Evolutionary conservation across 495 filamentous ascomycete genomes (phyloP).

Genomic region (Thermochaetoides thermophila): DNA sequence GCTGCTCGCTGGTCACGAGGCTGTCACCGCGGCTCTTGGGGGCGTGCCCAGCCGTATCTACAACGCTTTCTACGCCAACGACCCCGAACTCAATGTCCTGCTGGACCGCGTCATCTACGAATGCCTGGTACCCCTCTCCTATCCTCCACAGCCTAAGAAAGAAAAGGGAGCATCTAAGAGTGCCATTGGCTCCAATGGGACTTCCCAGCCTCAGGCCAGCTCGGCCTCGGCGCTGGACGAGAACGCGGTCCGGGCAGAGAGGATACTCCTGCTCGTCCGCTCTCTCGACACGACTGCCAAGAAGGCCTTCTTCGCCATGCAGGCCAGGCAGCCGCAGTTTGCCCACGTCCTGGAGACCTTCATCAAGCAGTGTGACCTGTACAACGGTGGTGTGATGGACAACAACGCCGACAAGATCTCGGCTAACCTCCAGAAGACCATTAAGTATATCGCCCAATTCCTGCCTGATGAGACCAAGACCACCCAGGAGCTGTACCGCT

Average conservation of each 20-base stretch:
- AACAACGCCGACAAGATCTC: slow-evolving; percentile 54
- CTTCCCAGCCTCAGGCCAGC: slow-evolving; percentile 39
- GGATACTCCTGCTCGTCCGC: slow-evolving; percentile 65
- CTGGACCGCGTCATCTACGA: slow-evolving; percentile 81
- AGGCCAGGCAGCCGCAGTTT: slow-evolving; percentile 55
- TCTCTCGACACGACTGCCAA: slow-evolving; percentile 66
- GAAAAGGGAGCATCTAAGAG: slow-evolving; percentile 37
- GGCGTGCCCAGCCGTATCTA: slow-evolving; percentile 76
- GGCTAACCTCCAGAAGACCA: slow-evolving; percentile 46
- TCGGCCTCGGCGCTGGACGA: slow-evolving; percentile 42
- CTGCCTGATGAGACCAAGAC: slow-evolving; percentile 58
- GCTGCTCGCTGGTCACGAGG: slow-evolving; percentile 68
- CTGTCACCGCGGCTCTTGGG: slow-evolving; percentile 52
- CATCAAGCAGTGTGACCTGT: slow-evolving; percentile 67
- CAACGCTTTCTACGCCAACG: slow-evolving; percentile 81
- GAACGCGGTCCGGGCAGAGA: slow-evolving; percentile 73
- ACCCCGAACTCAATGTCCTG: slow-evolving; percentile 66
- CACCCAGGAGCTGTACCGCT: slow-evolving; percentile 65
- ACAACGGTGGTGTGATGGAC: slow-evolving; percentile 74
- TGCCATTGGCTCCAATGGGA: slow-evolving; percentile 30
- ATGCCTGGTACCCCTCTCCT: slow-evolving; percentile 66
- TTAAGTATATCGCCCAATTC: slow-evolving; percentile 53
- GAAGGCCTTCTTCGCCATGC: slow-evolving; percentile 79
- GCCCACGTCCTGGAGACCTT: slow-evolving; percentile 55
- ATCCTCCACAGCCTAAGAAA: slow-evolving; percentile 54